Conservation (phyloP, 257 asterid species). For the Lavandula angustifolia region DNA sequence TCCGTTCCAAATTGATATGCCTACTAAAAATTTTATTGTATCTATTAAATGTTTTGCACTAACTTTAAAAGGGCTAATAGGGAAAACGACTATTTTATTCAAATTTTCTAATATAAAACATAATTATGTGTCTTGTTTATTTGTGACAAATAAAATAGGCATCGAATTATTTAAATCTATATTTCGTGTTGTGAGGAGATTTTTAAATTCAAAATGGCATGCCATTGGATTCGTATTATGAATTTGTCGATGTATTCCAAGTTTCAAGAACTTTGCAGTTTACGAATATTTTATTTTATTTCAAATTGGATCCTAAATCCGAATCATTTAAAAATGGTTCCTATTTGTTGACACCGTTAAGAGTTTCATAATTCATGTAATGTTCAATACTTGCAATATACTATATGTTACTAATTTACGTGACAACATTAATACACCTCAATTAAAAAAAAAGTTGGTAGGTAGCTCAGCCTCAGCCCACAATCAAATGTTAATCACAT, state of each 20-base stretch:
- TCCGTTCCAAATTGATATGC: too few species aligned
- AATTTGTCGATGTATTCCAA: constrained; percentile 40
- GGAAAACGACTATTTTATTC: too few species aligned
- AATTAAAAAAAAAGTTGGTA: too few species aligned
- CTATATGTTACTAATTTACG: too few species aligned
- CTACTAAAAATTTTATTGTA: too few species aligned
- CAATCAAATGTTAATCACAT: too few species aligned
- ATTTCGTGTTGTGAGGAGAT: neutral
- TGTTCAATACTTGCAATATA: neutral
- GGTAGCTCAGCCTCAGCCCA: too few species aligned
- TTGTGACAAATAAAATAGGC: neutral
- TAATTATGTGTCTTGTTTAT: neutral
- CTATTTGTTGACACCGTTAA: constrained; percentile 5
- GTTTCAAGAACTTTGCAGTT: constrained; percentile 33
- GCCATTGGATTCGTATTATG: constrained; percentile 42
- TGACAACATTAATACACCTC: too few species aligned
- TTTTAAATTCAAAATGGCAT: constrained; percentile 4
- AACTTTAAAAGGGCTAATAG: too few species aligned
- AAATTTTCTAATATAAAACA: too few species aligned
- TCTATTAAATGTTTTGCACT: too few species aligned
- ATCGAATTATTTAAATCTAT: neutral
- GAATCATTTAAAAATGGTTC: neutral
- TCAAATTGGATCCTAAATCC: constrained; percentile 18
- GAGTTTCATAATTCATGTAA: neutral
- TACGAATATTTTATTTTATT: constrained; percentile 15